Evolutionary conservation across 2,329 filamentous ascomycete species (phyloP).

Genomic region (Pseudogymnoascus verrucosus): DNA sequence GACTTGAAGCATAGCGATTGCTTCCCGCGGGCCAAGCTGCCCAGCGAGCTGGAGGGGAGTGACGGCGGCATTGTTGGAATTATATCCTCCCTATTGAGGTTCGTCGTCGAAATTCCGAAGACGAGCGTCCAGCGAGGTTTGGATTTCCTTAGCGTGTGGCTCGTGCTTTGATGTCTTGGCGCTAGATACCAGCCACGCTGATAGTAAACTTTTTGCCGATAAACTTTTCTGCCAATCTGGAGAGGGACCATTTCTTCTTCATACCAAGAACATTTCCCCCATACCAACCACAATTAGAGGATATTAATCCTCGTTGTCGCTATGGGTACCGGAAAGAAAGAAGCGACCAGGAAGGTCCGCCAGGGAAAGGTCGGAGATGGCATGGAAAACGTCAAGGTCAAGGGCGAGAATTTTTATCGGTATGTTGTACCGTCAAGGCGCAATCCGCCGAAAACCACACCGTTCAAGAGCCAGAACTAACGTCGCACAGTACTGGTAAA

Average conservation of each 20-base stretch:
- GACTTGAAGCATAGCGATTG: conserved; percentile 23
- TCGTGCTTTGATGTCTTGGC: conserved; percentile 8
- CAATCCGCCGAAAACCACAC: neutral
- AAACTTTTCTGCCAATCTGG: conserved; percentile 13
- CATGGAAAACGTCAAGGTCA: conserved; percentile 83
- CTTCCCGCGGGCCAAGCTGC: conserved; percentile 26
- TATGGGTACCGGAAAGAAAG: conserved; percentile 92
- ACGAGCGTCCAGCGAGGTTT: neutral
- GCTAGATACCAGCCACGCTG: conserved; percentile 2
- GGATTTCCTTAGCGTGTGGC: conserved; percentile 11
- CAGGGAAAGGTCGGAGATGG: conserved; percentile 81
- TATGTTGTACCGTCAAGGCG: conserved; percentile 30
- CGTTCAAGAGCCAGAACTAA: conserved; percentile 10
- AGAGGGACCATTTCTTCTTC: conserved; percentile 13
- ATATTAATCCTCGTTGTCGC: conserved; percentile 19
- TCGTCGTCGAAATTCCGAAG: conserved; percentile 7
- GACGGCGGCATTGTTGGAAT: conserved; percentile 22
- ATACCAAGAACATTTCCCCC: conserved; percentile 1
- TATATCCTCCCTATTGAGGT: neutral
- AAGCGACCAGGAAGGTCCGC: conserved; percentile 70
- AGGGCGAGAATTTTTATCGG: conserved; percentile 98
- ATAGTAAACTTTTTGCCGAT: conserved; percentile 11
- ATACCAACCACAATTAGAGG: conserved; percentile 7
- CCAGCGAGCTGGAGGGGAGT: conserved; percentile 22
- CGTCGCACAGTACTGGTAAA: conserved; percentile 54